These are phyloP conservation scores for Sugiyamaella americana DNA, from an alignment of 805 yeast genomes.

Conservation along the genomic window DNA sequence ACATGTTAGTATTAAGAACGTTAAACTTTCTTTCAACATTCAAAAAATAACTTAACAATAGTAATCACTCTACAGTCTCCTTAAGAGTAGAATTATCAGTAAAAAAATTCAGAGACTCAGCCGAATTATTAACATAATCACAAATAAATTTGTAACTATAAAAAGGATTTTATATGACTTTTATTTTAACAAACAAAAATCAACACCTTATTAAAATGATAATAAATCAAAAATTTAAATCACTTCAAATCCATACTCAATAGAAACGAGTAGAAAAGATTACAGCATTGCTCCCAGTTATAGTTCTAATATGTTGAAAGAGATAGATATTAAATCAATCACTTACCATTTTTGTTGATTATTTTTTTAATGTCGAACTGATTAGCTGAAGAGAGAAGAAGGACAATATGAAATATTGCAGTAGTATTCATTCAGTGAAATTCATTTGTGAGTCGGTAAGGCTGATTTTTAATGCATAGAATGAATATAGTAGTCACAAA, in stretches of 20 bases:
- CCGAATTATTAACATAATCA: constrained; percentile 3
- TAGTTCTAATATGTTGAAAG: neutral
- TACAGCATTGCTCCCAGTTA: constrained; percentile 3
- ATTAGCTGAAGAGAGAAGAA: constrained; percentile 1
- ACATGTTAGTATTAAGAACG: constrained; percentile 15
- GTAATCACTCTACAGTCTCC: constrained; percentile 33
- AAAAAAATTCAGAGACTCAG: constrained; percentile 17
- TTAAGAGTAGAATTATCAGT: constrained; percentile 5
- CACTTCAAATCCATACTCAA: too few species aligned
- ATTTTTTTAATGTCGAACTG: constrained; percentile 7
- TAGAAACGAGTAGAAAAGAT: too few species aligned
- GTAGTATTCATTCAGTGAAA: too few species aligned
- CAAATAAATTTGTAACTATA: neutral
- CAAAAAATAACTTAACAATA: constrained; percentile 2
- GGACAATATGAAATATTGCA: too few species aligned
- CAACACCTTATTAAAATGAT: neutral
- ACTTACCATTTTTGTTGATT: constrained; percentile 12
- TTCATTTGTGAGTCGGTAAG: too few species aligned
- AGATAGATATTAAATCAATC: neutral
- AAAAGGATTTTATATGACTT: neutral
- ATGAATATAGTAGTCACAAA: too few species aligned
- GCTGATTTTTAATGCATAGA: too few species aligned
- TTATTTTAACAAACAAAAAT: neutral
- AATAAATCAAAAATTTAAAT: neutral
- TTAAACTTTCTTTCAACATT: constrained; percentile 5